Evolutionary conservation across 495 filamentous ascomycete genomes (phyloP).

Genomic region (Penicillium daleae): DNA sequence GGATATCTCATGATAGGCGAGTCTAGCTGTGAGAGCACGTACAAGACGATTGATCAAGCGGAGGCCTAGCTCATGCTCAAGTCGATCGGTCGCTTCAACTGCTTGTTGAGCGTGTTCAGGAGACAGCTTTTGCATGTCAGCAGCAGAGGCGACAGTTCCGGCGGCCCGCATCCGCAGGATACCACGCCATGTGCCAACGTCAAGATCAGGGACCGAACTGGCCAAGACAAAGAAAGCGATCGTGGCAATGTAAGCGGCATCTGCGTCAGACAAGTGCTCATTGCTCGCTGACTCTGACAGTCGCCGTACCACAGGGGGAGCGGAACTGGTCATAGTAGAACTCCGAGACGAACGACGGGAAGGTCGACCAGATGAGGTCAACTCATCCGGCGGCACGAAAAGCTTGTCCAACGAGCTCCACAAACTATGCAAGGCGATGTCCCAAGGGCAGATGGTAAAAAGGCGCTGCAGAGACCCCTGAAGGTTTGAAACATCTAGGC

Average conservation of each 20-base stretch:
- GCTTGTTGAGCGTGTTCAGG: conserved; percentile 33
- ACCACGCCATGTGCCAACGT: conserved; percentile 51
- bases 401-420: conserved; percentile 73
- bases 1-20: conserved; percentile 56
- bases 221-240: conserved; percentile 61
- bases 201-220: conserved; percentile 52
- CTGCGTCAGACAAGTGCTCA: conserved; percentile 53
- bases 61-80: conserved; percentile 65
- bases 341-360: conserved; percentile 44
- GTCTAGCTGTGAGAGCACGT: conserved; percentile 54
- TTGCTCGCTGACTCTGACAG: conserved; percentile 32
- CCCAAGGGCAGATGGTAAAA: conserved; percentile 46
- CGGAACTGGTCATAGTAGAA: conserved; percentile 31
- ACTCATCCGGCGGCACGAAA: conserved; percentile 64
- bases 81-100: conserved; percentile 50
- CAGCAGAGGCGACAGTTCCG: conserved; percentile 54
- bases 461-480: conserved; percentile 40
- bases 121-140: conserved; percentile 44
- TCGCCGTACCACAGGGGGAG: conserved; percentile 34
- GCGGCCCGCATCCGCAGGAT: conserved; percentile 56
- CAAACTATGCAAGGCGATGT: conserved; percentile 72
- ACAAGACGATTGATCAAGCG: conserved; percentile 59
- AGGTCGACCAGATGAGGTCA: conserved; percentile 43
- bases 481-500: conserved; percentile 38
- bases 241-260: conserved; percentile 60